Percentiles rank a stretch among this genome's conserved stretches.
These are phyloP conservation scores for Cyberlindnera xylosilytica DNA, from an alignment of 805 yeast genomes.

Conservation along the genomic window DNA sequence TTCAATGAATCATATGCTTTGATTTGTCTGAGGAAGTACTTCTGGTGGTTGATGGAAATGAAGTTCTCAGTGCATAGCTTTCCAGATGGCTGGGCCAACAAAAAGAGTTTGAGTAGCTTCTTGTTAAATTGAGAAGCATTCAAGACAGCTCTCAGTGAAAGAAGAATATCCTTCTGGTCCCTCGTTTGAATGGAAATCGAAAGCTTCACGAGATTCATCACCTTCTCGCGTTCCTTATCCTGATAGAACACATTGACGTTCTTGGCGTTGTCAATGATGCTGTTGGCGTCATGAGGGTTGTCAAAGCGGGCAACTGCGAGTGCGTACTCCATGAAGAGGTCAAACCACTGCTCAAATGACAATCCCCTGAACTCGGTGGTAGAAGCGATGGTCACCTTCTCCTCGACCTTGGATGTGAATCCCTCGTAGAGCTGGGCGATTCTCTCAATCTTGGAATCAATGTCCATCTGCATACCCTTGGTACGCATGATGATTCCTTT, in stretches of 20 bases:
- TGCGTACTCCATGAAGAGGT: constrained; percentile 75
- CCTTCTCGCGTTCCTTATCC: constrained; percentile 54
- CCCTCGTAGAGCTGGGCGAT: constrained; percentile 64
- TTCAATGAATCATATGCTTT: constrained; percentile 81
- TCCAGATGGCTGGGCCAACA: constrained; percentile 65
- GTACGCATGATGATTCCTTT: constrained; percentile 64
- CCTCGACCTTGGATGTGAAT: constrained; percentile 38
- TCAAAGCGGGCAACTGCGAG: constrained; percentile 61
- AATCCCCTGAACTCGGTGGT: constrained; percentile 70
- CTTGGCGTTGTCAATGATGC: constrained; percentile 69
- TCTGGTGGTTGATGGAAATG: constrained; percentile 82
- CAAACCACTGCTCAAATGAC: constrained; percentile 79
- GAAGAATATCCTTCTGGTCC: constrained; percentile 53
- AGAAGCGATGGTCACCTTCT: constrained; percentile 43
- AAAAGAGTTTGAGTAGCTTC: constrained; percentile 59
- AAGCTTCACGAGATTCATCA: constrained; percentile 64
- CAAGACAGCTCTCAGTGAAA: constrained; percentile 59
- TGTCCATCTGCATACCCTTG: constrained; percentile 55
- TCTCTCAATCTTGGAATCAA: constrained; percentile 72
- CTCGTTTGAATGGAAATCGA: constrained; percentile 48
- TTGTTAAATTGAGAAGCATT: constrained; percentile 75
- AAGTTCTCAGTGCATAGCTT: constrained; percentile 54
- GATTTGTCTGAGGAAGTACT: constrained; percentile 82
- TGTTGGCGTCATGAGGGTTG: constrained; percentile 57
- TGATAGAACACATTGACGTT: constrained; percentile 76